phyloP scores from a whole-genome alignment of 352 stramenopile genomes.

The Globisporangium viniferum region DNA sequence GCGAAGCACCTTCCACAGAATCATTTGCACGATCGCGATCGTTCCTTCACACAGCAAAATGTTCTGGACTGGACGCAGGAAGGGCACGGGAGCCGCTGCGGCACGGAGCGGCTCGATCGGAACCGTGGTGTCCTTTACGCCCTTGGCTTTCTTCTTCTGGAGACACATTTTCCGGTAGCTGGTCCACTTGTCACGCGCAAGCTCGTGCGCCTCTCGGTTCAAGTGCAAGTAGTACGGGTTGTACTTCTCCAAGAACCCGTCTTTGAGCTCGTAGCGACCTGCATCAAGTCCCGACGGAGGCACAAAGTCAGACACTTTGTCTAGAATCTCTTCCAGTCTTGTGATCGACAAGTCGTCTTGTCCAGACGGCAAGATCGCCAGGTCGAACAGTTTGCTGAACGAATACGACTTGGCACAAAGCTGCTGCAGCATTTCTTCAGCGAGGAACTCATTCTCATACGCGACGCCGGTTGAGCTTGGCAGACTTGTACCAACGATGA shows the following conservation, averaged over 20 bases:
- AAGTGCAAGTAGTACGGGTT: slow-evolving; percentile 87
- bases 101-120: slow-evolving; percentile 45
- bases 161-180: slow-evolving; percentile 54
- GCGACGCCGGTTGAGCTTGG: slow-evolving; percentile 48
- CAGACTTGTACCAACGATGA: slow-evolving; percentile 73
- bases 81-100: slow-evolving; percentile 34
- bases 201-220: slow-evolving; percentile 79
- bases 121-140: slow-evolving; percentile 16
- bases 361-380: slow-evolving; percentile 75
- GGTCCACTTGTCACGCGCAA: slow-evolving; percentile 81
- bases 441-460: slow-evolving; percentile 74
- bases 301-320: slow-evolving; percentile 68
- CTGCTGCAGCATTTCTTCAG: slow-evolving; percentile 85
- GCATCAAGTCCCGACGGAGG: slow-evolving; percentile 72
- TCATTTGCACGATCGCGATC: slow-evolving; percentile 56
- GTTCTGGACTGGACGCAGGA: slow-evolving; percentile 50
- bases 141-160: slow-evolving; percentile 25
- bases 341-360: slow-evolving; percentile 78
- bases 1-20: slow-evolving; percentile 57
- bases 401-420: slow-evolving; percentile 72
- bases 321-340: slow-evolving; percentile 59
- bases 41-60: slow-evolving; percentile 71
- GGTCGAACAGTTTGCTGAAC: slow-evolving; percentile 82
- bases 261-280: slow-evolving; percentile 77
- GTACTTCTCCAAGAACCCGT: slow-evolving; percentile 69